Conservation (phyloP, 306 rosid genomes). For the Gynostemma pentaphyllum region DNA sequence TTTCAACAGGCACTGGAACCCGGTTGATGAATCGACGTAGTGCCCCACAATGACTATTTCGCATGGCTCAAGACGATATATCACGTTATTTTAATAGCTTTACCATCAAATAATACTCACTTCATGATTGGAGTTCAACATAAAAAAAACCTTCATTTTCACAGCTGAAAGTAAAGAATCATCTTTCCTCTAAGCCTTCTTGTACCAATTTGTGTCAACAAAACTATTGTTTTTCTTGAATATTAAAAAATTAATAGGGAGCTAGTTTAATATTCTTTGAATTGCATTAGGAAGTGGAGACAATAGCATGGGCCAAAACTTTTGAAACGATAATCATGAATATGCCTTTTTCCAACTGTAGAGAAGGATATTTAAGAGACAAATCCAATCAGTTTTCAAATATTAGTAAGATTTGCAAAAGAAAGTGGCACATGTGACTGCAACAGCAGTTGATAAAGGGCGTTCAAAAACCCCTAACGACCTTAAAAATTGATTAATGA, state of each 20-base stretch:
- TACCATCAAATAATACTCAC: neutral
- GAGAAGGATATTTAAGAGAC: neutral
- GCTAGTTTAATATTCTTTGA: neutral
- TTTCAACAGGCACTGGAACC: constrained; percentile 51
- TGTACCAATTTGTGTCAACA: neutral
- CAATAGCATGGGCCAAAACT: neutral
- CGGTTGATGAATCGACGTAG: constrained; percentile 46
- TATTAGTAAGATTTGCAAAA: too few relatives aligned
- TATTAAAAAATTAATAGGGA: neutral
- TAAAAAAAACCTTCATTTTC: neutral
- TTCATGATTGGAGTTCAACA: neutral
- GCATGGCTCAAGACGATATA: neutral
- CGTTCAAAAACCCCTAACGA: too few relatives aligned
- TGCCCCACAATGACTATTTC: constrained; percentile 1
- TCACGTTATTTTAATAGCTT: neutral
- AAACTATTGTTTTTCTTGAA: neutral
- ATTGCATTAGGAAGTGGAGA: neutral
- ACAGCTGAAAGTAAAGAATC: neutral
- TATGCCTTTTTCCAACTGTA: neutral
- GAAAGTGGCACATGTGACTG: too few relatives aligned
- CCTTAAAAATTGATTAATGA: too few relatives aligned
- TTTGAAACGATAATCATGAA: neutral
- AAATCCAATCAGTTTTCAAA: too few relatives aligned
- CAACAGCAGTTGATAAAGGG: too few relatives aligned
- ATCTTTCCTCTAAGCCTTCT: neutral